Conservation (phyloP, 306 rosid species). For the Corylus americana region DNA sequence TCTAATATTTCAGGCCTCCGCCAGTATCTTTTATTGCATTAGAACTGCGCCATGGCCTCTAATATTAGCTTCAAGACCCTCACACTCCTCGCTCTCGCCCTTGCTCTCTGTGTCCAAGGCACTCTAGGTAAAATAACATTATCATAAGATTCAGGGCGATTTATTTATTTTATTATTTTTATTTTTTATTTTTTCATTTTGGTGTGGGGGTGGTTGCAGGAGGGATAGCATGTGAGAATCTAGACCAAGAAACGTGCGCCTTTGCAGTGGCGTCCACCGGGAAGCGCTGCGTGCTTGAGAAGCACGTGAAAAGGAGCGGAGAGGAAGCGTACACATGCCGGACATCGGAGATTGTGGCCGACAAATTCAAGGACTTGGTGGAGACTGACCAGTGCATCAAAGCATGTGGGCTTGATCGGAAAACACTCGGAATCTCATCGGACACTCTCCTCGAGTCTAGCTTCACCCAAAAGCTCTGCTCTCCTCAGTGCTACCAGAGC, state of each 20-base stretch:
- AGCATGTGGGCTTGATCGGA: constrained; percentile 71
- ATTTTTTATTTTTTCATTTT: no score
- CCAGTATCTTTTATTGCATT: not conserved
- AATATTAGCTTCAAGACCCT: constrained; percentile 42
- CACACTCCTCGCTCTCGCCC: constrained; percentile 32
- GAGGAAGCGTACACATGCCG: constrained; percentile 71
- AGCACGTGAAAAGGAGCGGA: constrained; percentile 57
- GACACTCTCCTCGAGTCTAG: constrained; percentile 65
- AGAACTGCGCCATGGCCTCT: constrained; percentile 40
- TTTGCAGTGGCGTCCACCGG: constrained; percentile 68
- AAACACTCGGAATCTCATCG: constrained; percentile 69
- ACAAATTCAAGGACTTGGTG: constrained; percentile 56
- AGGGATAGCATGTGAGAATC: constrained; percentile 58
- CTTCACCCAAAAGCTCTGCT: constrained; percentile 67
- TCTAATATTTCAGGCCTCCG: not conserved
- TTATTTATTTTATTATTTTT: no score
- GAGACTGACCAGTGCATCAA: constrained; percentile 65
- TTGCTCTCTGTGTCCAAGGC: constrained; percentile 43
- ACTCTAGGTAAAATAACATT: constrained; percentile 35
- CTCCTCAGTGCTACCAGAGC: constrained; percentile 56
- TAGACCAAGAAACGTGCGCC: constrained; percentile 55
- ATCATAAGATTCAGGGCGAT: no score
- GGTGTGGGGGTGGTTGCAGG: constrained; percentile 25
- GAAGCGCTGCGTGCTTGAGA: constrained; percentile 83
- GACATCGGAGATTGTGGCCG: constrained; percentile 71